phyloP scores from a whole-genome alignment of 2,329 filamentous ascomycete genomes.

The Colletotrichum noveboracense region DNA sequence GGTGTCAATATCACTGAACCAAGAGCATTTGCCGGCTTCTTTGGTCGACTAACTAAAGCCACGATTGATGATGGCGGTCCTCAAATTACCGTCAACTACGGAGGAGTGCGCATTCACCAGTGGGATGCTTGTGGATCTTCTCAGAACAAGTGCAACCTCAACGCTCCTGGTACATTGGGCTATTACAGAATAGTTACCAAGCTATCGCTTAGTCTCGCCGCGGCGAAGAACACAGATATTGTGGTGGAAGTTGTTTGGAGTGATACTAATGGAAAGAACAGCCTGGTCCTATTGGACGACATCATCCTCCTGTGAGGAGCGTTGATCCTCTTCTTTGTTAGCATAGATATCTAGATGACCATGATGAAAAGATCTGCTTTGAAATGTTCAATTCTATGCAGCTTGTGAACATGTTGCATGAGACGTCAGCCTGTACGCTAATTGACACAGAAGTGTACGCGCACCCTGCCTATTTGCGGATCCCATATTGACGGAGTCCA shows the following conservation, averaged over 20 bases:
- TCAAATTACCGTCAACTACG: not conserved
- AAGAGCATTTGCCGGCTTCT: not conserved
- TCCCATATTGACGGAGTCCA: not conserved
- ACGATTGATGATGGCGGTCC: not conserved
- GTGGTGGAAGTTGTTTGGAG: not conserved
- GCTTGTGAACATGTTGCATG: not conserved
- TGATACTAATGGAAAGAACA: not conserved
- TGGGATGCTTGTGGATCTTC: not conserved
- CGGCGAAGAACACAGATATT: not conserved
- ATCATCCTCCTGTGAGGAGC: not conserved
- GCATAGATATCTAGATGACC: not conserved
- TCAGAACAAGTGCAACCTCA: not conserved
- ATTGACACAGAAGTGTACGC: not conserved
- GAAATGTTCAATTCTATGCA: not conserved
- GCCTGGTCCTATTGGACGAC: not conserved
- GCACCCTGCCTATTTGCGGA: not conserved
- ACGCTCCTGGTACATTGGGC: not conserved
- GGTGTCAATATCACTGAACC: not conserved
- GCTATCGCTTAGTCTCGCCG: not conserved
- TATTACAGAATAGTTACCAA: not conserved
- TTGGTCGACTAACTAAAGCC: not conserved
- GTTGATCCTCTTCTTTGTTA: not conserved
- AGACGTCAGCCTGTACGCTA: not conserved
- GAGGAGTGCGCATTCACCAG: not conserved
- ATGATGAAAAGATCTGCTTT: not conserved